Base-by-base conservation (phyloP, 306 rosid genomes). In the Castanea sativa region DNA sequence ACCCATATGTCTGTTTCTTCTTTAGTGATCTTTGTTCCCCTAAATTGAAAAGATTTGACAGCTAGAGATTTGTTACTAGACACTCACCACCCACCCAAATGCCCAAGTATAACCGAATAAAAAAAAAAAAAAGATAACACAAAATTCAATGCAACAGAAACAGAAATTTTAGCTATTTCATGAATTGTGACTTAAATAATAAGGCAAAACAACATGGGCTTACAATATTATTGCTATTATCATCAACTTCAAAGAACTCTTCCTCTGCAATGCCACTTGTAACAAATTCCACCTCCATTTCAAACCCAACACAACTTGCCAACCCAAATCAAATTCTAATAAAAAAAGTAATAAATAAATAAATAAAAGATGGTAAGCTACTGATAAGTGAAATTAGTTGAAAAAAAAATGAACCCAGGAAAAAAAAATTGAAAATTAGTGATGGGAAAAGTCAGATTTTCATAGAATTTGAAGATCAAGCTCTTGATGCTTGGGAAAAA, bases 281-380 rank as follows among this genome's bases (percentile, higher is more conserved):
- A 27, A 75, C 73, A n/a, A 93, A 93, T 80, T 87, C 86, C 35
- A 83, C 76, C 57, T 91, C 98, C 87, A 93, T 91, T n/a, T 32
- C 27, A 35, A 69, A 55, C 33, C 73, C 71, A 61, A 76, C 38
- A 61, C 68, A 73, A 70, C 76, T 69, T 77, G 70, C 57, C 12
- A 15, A 58, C 77, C 76, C 76, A 69, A 67, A 83, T 59, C 73
- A 84, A 45, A 82, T 25, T 74, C 85, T 69, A 55, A 73, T 64
- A 43, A 11, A 58, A 75, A 52, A 72, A 27, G 15, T 63, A 5
- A 61, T 13, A 16, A 35, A 33, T 9, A 23, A 49, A 70, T 35
- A 25, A 15, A 53, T 15, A 6, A 19, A 5, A 11, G 32, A 49
- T 75, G 3, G 7, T 29, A 25, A 56, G 19, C 45, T 10, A 41